Percentiles rank a stretch among this genome's conserved stretches.
phyloP scores from a whole-genome alignment of 1,284 basidiomycete species.

The Phellinidium pouzarii region DNA sequence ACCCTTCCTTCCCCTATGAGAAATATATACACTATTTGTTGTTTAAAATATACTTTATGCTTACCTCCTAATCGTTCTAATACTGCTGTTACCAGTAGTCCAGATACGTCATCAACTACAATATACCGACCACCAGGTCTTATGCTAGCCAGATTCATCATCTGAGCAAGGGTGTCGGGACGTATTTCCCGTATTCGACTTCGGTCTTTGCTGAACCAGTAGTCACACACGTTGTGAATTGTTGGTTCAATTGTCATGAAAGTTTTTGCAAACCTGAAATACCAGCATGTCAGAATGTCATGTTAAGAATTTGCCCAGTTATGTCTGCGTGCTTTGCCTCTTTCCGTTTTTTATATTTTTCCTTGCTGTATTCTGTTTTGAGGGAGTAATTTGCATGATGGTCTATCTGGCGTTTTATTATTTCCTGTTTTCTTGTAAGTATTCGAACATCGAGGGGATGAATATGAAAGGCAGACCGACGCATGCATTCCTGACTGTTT shows the following conservation, averaged over 20 bases:
- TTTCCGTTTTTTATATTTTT: conserved; percentile 92
- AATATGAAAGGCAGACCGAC: conserved; percentile 40
- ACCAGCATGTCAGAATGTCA: conserved; percentile 11
- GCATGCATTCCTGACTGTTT: conserved; percentile 73
- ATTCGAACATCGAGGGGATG: conserved; percentile 4
- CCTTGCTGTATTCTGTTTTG: conserved; percentile 95
- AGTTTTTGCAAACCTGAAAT: conserved; percentile 73
- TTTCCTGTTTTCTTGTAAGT: conserved; percentile 53
- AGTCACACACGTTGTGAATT: conserved; percentile 81
- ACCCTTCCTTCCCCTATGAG: conserved; percentile 68
- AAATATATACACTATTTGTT: conserved; percentile 5
- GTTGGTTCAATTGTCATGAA: conserved; percentile 90
- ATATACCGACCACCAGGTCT: conserved; percentile 84
- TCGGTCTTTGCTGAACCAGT: conserved; percentile 82
- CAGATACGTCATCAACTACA: conserved; percentile 89
- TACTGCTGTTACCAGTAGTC: conserved; percentile 81
- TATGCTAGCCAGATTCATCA: conserved; percentile 80
- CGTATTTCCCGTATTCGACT: conserved; percentile 80
- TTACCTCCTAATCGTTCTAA: conserved; percentile 83
- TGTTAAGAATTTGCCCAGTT: neutral
- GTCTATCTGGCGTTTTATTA: conserved; percentile 88
- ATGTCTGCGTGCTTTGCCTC: conserved; percentile 74
- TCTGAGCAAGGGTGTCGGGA: conserved; percentile 83
- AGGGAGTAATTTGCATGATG: conserved; percentile 83
- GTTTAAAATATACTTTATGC: conserved; percentile 19